Conservation (phyloP, 1,139 yeast species). For the Diutina pseudorugosa region DNA sequence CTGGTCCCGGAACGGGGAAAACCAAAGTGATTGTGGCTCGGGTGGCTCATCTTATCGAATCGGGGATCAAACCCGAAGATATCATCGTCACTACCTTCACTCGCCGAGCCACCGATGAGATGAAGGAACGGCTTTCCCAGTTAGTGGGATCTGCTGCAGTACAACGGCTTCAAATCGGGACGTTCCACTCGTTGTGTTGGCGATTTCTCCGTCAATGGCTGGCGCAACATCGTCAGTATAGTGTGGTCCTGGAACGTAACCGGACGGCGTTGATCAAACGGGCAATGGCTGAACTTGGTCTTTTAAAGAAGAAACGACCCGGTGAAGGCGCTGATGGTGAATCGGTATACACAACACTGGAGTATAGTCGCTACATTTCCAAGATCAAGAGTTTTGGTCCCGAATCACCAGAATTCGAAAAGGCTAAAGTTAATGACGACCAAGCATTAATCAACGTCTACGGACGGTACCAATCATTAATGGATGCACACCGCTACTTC, state of each 20-base stretch:
- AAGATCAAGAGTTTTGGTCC: slow-evolving; percentile 8
- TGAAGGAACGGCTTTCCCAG: slow-evolving; percentile 52
- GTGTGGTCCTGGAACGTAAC: slow-evolving; percentile 62
- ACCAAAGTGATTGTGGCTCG: slow-evolving; percentile 72
- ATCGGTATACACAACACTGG: slow-evolving; percentile 24
- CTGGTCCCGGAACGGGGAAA: slow-evolving; percentile 90
- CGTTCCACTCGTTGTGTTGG: slow-evolving; percentile 75
- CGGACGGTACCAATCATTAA: slow-evolving; percentile 34
- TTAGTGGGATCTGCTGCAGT: slow-evolving; percentile 22
- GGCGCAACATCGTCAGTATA: slow-evolving; percentile 36
- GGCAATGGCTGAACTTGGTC: not conserved
- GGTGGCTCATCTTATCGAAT: slow-evolving; percentile 53
- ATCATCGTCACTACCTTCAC: slow-evolving; percentile 85
- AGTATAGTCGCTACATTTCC: slow-evolving; percentile 28
- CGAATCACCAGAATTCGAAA: slow-evolving; percentile 1
- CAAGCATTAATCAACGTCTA: not conserved
- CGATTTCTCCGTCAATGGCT: slow-evolving; percentile 40
- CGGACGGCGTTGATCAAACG: not conserved
- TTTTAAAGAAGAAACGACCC: not conserved
- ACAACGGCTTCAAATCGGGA: slow-evolving; percentile 53
- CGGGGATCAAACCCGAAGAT: slow-evolving; percentile 40
- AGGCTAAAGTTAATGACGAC: not conserved
- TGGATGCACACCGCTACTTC: slow-evolving; percentile 30
- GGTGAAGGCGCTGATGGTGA: slow-evolving; percentile 8
- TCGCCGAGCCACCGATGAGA: slow-evolving; percentile 79